Conservation (phyloP, 441 rosid species). For the Rhodomyrtus psidioides region DNA sequence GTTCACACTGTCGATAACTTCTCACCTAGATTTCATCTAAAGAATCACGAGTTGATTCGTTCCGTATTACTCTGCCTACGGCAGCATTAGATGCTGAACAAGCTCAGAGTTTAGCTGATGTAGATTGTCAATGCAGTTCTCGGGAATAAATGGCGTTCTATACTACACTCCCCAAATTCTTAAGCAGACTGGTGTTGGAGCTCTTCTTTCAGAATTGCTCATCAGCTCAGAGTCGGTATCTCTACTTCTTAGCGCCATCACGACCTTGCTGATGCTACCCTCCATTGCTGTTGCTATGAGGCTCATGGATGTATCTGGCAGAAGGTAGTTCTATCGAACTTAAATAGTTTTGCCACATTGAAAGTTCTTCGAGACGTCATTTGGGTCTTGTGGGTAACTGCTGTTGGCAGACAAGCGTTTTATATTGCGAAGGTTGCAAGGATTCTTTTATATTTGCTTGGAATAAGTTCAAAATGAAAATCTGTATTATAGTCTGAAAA, state of each 20-base stretch:
- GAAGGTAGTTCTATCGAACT: conserved; percentile 50
- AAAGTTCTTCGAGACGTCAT: neutral
- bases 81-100: neutral
- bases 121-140: conserved; percentile 43
- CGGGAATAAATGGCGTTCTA: conserved; percentile 96
- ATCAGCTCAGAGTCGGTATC: conserved; percentile 65
- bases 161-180: conserved; percentile 99
- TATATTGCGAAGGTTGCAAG: neutral
- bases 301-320: conserved; percentile 88
- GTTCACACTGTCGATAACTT: neutral
- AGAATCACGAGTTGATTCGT: neutral
- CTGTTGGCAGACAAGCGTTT: neutral
- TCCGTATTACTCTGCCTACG: neutral
- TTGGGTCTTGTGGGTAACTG: neutral
- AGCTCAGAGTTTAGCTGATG: neutral
- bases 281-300: conserved; percentile 90
- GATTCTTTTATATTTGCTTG: neutral
- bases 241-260: conserved; percentile 72
- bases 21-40: neutral
- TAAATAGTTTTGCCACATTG: neutral
- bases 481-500: neutral
- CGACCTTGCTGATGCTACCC: conserved; percentile 94
- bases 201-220: conserved; percentile 74
- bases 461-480: neutral
- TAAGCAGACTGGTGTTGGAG: conserved; percentile 86